Evolutionary conservation across 2,329 filamentous ascomycete species (phyloP).

Genomic region (Penicillium nordicum): DNA sequence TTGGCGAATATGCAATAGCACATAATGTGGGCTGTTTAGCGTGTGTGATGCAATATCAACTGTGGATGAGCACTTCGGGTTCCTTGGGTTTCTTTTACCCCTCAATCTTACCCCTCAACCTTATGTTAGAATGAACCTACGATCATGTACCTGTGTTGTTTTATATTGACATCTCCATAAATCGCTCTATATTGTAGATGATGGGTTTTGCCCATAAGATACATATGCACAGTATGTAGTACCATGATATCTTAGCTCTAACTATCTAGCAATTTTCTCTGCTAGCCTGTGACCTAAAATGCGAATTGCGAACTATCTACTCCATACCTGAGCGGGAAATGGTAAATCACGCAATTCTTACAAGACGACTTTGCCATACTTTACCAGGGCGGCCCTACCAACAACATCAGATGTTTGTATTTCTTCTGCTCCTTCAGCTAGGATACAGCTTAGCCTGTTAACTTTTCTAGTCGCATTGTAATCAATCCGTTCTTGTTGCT

Average conservation of each 20-base stretch:
- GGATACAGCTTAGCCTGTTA: no score
- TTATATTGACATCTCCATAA: background rate
- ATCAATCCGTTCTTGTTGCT: background rate
- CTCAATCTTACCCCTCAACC: background rate
- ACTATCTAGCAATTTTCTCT: background rate
- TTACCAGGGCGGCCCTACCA: background rate
- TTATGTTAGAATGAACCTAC: background rate
- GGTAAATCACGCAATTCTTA: background rate
- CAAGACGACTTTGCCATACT: background rate
- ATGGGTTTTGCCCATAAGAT: background rate
- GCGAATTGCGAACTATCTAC: background rate
- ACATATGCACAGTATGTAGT: no score
- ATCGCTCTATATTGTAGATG: background rate
- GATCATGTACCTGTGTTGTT: background rate
- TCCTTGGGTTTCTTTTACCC: background rate
- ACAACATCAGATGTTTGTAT: background rate
- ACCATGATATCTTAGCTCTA: background rate
- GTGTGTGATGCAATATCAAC: constrained; percentile 4
- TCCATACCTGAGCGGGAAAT: background rate
- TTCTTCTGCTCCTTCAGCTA: no score
- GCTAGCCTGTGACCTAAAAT: background rate
- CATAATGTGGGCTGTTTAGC: constrained; percentile 27
- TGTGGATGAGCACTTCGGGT: background rate
- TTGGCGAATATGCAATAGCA: constrained; percentile 22
- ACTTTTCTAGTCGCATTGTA: background rate